phyloP scores from a whole-genome alignment of 441 rosid species.

The Euphorbia schlechtendalii region DNA sequence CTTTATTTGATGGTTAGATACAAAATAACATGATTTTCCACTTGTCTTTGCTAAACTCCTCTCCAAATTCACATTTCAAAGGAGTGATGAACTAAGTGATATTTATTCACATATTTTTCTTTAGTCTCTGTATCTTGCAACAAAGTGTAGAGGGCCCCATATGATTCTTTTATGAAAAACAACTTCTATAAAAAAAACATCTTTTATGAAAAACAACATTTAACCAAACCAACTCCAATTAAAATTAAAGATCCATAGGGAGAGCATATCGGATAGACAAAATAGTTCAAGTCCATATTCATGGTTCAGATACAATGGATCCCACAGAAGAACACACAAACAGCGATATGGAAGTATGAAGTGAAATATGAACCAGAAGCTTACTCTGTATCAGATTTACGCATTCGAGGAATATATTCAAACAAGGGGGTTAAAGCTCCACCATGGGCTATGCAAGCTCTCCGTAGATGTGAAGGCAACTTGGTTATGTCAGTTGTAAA shows the following conservation, averaged over 20 bases:
- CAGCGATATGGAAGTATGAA: slow-evolving; percentile 3
- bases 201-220: neutral
- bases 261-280: neutral
- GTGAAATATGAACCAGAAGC: slow-evolving; percentile 24
- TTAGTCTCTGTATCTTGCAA: neutral
- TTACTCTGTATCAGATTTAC: slow-evolving; percentile 76
- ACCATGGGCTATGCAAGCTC: slow-evolving; percentile 81
- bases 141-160: neutral
- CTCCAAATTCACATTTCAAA: neutral
- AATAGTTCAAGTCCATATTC: neutral
- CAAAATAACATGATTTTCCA: neutral
- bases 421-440: slow-evolving; percentile 66
- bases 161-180: too few species aligned
- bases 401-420: slow-evolving; percentile 88
- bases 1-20: neutral
- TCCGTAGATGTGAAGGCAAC: slow-evolving; percentile 64
- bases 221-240: neutral
- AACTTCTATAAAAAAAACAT: too few species aligned
- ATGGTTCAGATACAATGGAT: too few species aligned
- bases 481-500: slow-evolving; percentile 40
- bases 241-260: too few species aligned
- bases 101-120: neutral
- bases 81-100: neutral
- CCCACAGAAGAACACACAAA: too few species aligned
- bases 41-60: neutral